Conservation (phyloP, 2,329 filamentous ascomycete genomes). For the Claviceps capensis region DNA sequence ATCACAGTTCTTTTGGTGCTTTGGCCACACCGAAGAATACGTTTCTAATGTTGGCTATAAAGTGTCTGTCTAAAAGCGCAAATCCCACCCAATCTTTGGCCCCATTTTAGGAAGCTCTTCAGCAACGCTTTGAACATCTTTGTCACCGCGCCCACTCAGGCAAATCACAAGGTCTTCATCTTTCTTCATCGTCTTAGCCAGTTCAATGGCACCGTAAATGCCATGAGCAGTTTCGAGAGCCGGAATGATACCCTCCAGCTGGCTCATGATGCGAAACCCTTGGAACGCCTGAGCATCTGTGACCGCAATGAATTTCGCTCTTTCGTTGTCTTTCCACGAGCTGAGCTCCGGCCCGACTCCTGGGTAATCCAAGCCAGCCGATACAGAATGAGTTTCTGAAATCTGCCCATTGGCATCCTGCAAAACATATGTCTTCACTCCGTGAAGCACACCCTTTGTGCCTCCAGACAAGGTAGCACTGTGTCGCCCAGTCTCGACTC, state of each 20-base stretch:
- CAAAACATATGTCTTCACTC: slow-evolving; percentile 88
- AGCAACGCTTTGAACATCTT: slow-evolving; percentile 96
- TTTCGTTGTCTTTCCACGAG: slow-evolving; percentile 79
- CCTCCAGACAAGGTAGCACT: slow-evolving; percentile 79
- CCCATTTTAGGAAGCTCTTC: slow-evolving; percentile 83
- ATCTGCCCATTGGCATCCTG: slow-evolving; percentile 92
- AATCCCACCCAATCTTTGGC: slow-evolving; percentile 69
- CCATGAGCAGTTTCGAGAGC: slow-evolving; percentile 90
- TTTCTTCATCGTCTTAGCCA: slow-evolving; percentile 86
- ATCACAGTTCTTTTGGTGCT: too few relatives aligned
- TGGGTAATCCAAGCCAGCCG: slow-evolving; percentile 91
- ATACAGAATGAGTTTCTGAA: slow-evolving; percentile 87
- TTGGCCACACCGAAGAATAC: too few relatives aligned
- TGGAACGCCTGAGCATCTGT: slow-evolving; percentile 84
- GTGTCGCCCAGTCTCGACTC: slow-evolving; percentile 72
- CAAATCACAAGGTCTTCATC: slow-evolving; percentile 88
- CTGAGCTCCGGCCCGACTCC: slow-evolving; percentile 89
- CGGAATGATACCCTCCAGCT: slow-evolving; percentile 93
- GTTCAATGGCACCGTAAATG: slow-evolving; percentile 73
- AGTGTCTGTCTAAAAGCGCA: slow-evolving; percentile 39
- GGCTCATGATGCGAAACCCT: slow-evolving; percentile 71
- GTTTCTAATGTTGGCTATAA: too few relatives aligned
- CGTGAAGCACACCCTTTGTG: slow-evolving; percentile 84
- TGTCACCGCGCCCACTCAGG: slow-evolving; percentile 84
- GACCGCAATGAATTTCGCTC: slow-evolving; percentile 79